Evolutionary conservation across 75 land plant species (phyloP), one percentile per base, ranked within the genome.

Genomic region (Picea glauca): DNA sequence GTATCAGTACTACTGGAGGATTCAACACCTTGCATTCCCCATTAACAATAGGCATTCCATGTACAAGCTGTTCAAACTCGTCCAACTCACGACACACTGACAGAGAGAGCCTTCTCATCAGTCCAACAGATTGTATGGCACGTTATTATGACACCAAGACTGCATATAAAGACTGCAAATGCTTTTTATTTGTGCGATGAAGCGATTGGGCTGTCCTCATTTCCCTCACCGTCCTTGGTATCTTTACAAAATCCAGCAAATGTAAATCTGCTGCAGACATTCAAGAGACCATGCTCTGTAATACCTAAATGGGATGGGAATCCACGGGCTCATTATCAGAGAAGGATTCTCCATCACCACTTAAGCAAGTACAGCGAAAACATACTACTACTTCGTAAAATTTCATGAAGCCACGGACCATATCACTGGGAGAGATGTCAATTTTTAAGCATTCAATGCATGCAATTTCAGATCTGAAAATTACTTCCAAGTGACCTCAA

Each of bases 51-150:
- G 67, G 78, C 76, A 76, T 79, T 73, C 92, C 93, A 87, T 85
- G 78, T 8, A 78, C 33, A 64, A 91, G 79, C 35, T 84, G 77
- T 72, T 97, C 99, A 79, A 91, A 78, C 23, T 82, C 83, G 68
- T 87, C 92, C 66, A 91, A 78, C 68, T 81, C 74, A 20, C 95
- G 92, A 67, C 87, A 88, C 1, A 93, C 21, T 68, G 98, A 94
- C 12, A 97, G 11, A 66, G 95, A 90, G 61, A 78, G 78, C 63
- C 86, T 88, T 76, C 99, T 84, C 60, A 94, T 85, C 81, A 97
- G 65, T 58, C 95, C 93, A 77, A 94, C 76, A 94, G 72, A 73
- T 82, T 72, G 85, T 83, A 86, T 23, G 95, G 91, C 40, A 63
- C 76, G 84, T 81, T 91, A 75, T 79, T 86, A 76, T 81, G 86